Evolutionary conservation across 306 rosid genomes (phyloP).

Genomic region (Lupinus albus): DNA sequence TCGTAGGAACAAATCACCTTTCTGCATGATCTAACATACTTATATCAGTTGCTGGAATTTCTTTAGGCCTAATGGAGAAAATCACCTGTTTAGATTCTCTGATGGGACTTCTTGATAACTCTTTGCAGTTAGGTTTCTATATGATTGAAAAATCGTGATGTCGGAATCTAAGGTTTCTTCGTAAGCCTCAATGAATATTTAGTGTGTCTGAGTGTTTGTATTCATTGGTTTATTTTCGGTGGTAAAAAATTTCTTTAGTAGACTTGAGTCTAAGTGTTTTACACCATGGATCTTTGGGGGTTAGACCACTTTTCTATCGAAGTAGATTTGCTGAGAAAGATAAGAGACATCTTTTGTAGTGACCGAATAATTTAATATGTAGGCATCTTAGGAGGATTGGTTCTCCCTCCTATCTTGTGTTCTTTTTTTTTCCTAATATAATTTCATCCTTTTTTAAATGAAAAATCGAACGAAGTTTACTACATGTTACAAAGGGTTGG

Average conservation of each 20-base stretch:
- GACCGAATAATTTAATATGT: conserved; percentile 8
- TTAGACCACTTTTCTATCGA: conserved; percentile 19
- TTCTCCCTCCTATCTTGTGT: not conserved
- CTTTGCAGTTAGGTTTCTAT: not conserved
- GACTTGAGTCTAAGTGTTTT: no score
- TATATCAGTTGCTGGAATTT: no score
- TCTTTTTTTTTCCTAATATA: not conserved
- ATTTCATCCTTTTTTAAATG: not conserved
- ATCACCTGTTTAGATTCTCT: not conserved
- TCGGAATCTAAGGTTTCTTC: not conserved
- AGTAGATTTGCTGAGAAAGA: not conserved
- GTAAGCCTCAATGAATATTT: not conserved
- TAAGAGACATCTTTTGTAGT: not conserved
- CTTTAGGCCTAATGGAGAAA: not conserved
- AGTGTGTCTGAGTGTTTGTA: no score
- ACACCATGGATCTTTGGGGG: not conserved
- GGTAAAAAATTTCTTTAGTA: no score
- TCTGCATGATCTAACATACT: no score
- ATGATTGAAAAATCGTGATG: not conserved
- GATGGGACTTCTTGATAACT: not conserved
- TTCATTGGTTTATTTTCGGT: no score
- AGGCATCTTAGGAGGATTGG: not conserved
- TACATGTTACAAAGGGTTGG: conserved; percentile 13
- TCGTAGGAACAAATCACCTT: no score
- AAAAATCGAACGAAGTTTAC: not conserved